Evolutionary conservation across 306 rosid species (phyloP).

Genomic region (Fagus sylvatica): DNA sequence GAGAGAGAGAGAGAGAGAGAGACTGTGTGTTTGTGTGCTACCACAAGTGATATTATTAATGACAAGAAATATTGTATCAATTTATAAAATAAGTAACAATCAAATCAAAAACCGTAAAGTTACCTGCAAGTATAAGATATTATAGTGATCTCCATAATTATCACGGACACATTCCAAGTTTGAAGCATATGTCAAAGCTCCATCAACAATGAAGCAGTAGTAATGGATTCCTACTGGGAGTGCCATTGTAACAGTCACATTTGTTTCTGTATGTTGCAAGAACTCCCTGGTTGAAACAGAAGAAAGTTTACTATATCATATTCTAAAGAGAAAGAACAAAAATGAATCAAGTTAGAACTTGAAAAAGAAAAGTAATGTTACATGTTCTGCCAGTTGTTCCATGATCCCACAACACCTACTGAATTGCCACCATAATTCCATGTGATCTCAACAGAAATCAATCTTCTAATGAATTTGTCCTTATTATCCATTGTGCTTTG

Average conservation of each 20-base stretch:
- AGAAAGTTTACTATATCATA: slow-evolving; percentile 29
- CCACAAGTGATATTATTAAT: background rate
- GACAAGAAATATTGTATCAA: background rate
- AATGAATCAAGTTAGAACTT: slow-evolving; percentile 4
- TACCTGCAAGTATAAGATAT: slow-evolving; percentile 85
- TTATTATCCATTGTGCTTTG: slow-evolving; percentile 35
- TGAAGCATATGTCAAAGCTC: slow-evolving; percentile 65
- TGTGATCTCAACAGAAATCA: slow-evolving; percentile 50
- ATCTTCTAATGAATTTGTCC: slow-evolving; percentile 34
- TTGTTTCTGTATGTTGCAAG: slow-evolving; percentile 46
- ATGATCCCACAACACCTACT: slow-evolving; percentile 75
- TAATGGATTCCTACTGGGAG: slow-evolving; percentile 69
- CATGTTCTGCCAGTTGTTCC: slow-evolving; percentile 87
- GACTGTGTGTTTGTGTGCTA: too few species aligned
- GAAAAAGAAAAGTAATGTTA: slow-evolving; percentile 23
- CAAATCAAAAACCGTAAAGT: slow-evolving; percentile 1
- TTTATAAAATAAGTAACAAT: slow-evolving; percentile 10
- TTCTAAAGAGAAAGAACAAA: background rate
- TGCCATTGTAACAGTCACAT: slow-evolving; percentile 44
- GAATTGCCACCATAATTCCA: slow-evolving; percentile 69
- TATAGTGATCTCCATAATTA: slow-evolving; percentile 54
- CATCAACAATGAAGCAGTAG: slow-evolving; percentile 80
- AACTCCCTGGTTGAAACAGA: slow-evolving; percentile 54
- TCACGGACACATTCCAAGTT: slow-evolving; percentile 59
- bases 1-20: too few species aligned